Base-by-base conservation (phyloP, 768 basidiomycete species). In the Porphyrellus cyaneotinctus region DNA sequence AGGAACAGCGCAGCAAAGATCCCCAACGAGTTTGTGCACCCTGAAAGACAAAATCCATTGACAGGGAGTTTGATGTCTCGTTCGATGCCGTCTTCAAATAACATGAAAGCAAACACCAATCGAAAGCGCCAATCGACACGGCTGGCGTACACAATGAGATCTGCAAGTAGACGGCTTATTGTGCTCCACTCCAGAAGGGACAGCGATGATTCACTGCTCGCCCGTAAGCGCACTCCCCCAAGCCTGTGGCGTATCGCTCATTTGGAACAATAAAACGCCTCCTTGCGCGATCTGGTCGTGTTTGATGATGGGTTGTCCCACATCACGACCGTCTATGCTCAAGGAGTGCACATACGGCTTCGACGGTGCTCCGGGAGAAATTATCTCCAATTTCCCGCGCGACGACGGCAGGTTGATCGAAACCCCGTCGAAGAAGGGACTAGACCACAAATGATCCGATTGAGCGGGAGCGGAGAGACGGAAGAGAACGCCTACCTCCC, bases 251-350 rank as follows among this genome's bases (percentile, higher is more conserved):
- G 63, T 64, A 5, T 72, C 74, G 45, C 77, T 81, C 87, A 91
- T 88, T 58, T 80, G 78, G 59, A 88, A 90, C 33, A 71, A 72
- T 15, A 90, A 65, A 9, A 75, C 66, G 0, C 79, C 84, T 0
- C 87, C 87, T 5, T 68, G 56, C 10, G 68, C 69, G n/a, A 89
- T 78, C 46, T 87, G 74, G n/a, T 75, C 75, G 55, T 91, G 88
- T 12, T 51, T 66, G 26, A 91, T 76, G 32, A 85, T 60, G 1
- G 86, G 83, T 4, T 54, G 60, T 0, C 64, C 58, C 12, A 81
- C 60, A 9, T 45, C 32, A 4, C 61, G 58, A 0, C 83, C 85
- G 57, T 91, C 78, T 14, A 91, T 65, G 0, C 65, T 76, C 32
- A 91, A 59, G 0, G 77, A 77, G 47, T 78, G 77, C 50, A 93